These are phyloP conservation scores for Triticum monococcum DNA, from an alignment of 176 grass and related monocot genomes.

Conservation along the genomic window DNA sequence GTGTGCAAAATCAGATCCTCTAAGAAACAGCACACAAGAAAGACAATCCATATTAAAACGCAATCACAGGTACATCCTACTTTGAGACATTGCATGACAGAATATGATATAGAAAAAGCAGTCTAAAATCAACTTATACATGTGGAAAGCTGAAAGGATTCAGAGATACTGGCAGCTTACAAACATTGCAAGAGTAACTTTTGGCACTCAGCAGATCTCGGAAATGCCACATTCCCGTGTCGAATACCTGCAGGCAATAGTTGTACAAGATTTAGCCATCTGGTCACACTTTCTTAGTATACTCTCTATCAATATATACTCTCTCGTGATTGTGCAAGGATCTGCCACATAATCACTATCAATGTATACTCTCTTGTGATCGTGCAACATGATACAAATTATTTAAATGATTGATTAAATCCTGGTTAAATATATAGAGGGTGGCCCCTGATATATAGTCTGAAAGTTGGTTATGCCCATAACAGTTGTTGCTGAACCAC, in stretches of 20 bases:
- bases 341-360: neutral
- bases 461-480: neutral
- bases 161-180: slow-evolving; percentile 7
- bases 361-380: neutral
- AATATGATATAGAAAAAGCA: neutral
- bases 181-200: neutral
- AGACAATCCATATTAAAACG: neutral
- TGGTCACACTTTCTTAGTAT: neutral
- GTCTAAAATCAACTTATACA: neutral
- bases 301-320: neutral
- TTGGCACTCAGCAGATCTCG: too few species aligned
- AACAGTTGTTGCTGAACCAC: neutral
- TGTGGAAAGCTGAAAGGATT: neutral
- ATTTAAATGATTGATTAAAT: neutral
- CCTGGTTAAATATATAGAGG: neutral
- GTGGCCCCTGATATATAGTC: neutral
- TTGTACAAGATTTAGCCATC: neutral
- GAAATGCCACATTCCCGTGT: neutral
- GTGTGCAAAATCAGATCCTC: neutral
- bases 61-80: neutral
- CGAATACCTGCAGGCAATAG: neutral
- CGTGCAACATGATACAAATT: neutral
- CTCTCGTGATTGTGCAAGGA: neutral
- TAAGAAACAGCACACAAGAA: neutral
- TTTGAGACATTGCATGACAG: neutral